Evolutionary conservation across 2,329 filamentous ascomycete genomes (phyloP), one percentile per base, ranked within the genome.

Genomic region (Ophiosphaerella herpotricha): DNA sequence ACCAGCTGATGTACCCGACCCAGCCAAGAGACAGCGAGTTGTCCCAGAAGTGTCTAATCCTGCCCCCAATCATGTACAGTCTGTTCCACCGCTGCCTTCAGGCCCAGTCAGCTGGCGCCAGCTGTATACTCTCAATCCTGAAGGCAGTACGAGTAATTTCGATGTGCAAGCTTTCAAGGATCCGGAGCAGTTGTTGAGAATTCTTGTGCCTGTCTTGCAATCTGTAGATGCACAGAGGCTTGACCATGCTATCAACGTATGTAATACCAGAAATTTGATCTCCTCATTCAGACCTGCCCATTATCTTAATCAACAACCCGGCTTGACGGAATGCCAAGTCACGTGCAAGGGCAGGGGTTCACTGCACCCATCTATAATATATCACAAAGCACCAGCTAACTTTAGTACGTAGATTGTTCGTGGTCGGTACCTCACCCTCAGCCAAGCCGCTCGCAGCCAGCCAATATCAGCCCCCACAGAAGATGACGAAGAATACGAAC

Each of bases 401-500:
- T 35, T 31, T n/a, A 31, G 21, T 26, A 13, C 21, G n/a, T 46
- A 75, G 71, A 62, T 71, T 23, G 73, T 80, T 7, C 72, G 77
- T 13, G 59, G 70, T 16, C 70, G 78, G 12, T 78, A 75, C 50
- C 61, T 78, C 67, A 7, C 70, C 66, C 8, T 58, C 60, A 36
- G 71, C 71, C 39, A 71, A 47, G 38, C 65, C 69, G 55, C 57
- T 63, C 18, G 18, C 18, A 14, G 83, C 16, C 85, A 83, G 57
- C 58, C 71, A 58, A 61, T 68, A 41, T 55, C 60, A 18, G 58
- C 53, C 31, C 48, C 65, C 13, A 84, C 82, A 23, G 85, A 89
- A 3, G 91, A 96, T 36, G 92, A 96, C 16, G 91, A 96, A 58
- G 90, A 96, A 62, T 97, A 97, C 66, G 93, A 97, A 64, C 92